A percentile compares a stretch with the other conserved stretches of the same genome.
These are phyloP conservation scores for Serendipita vermifera DNA, from an alignment of 768 basidiomycete species.

Conservation along the genomic window DNA sequence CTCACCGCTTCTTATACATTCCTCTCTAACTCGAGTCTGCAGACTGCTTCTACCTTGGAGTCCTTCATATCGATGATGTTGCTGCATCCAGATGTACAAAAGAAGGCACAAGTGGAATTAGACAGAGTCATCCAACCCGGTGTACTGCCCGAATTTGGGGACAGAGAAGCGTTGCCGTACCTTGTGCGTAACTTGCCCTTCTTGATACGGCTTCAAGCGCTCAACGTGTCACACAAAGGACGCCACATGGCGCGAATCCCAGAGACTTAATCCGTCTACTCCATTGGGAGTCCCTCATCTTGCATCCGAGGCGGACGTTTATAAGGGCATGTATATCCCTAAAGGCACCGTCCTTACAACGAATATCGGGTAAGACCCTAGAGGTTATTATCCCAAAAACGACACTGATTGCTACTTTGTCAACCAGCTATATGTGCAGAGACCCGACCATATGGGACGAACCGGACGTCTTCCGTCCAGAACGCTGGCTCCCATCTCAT, in stretches of 20 bases:
- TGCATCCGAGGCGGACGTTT: not conserved
- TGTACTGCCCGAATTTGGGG: constrained; percentile 15
- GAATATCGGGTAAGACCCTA: not conserved
- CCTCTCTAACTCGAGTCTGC: no score
- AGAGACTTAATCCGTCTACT: not conserved
- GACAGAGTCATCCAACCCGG: constrained; percentile 13
- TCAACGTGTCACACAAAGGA: not conserved
- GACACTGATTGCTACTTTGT: not conserved
- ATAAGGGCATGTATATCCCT: constrained; percentile 16
- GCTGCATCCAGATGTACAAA: constrained; percentile 15
- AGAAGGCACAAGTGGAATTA: constrained; percentile 17
- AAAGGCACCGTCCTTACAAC: constrained; percentile 10
- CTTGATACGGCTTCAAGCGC: not conserved
- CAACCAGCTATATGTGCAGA: not conserved
- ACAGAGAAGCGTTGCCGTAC: constrained; percentile 15
- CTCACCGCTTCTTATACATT: no score
- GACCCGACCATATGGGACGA: not conserved
- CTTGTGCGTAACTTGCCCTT: constrained; percentile 13
- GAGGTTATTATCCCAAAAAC: not conserved
- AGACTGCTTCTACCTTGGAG: constrained; percentile 16
- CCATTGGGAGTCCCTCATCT: not conserved
- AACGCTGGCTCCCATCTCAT: not conserved
- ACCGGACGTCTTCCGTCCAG: not conserved
- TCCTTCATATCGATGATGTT: constrained; percentile 18
- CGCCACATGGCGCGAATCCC: constrained; percentile 9